Percentiles rank a stretch among this genome's conserved stretches.
phyloP scores from a whole-genome alignment of 768 basidiomycete species.

The Hemileccinum impolitum region DNA sequence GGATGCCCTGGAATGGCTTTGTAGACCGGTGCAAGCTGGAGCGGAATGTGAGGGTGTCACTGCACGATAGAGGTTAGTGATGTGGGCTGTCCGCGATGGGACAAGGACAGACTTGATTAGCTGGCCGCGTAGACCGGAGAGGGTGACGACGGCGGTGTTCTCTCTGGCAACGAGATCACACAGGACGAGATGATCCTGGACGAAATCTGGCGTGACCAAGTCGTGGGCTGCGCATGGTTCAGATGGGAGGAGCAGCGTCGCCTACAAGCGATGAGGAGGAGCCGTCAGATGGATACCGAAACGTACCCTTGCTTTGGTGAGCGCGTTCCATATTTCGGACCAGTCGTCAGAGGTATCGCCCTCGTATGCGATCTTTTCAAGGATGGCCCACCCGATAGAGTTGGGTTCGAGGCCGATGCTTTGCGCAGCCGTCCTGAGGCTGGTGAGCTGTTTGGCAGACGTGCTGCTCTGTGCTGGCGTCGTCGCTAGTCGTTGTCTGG shows the following conservation, averaged over 20 bases:
- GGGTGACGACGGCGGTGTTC: conserved; percentile 58
- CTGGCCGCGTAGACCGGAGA: conserved; percentile 80
- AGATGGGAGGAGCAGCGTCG: conserved; percentile 66
- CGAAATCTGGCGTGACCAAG: conserved; percentile 61
- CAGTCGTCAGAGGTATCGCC: conserved; percentile 56
- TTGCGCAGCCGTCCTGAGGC: conserved; percentile 71
- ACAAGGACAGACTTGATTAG: conserved; percentile 36
- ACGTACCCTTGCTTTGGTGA: conserved; percentile 67
- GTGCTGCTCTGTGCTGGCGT: conserved; percentile 14
- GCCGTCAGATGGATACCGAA: neutral
- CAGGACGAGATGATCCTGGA: conserved; percentile 75
- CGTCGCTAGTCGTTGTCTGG: conserved; percentile 56
- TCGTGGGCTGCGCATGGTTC: conserved; percentile 43
- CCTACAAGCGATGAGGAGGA: conserved; percentile 41
- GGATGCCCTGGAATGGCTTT: conserved; percentile 40
- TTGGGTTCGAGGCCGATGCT: conserved; percentile 59
- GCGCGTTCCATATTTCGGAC: conserved; percentile 62
- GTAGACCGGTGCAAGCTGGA: conserved; percentile 30
- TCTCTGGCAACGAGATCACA: conserved; percentile 34
- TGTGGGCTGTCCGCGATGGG: no score
- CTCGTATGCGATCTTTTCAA: conserved; percentile 63
- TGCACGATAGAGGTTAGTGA: no score
- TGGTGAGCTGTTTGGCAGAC: conserved; percentile 60
- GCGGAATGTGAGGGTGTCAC: conserved; percentile 38
- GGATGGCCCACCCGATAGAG: conserved; percentile 72